These are phyloP conservation scores for Didymella exigua DNA, from an alignment of 2,329 filamentous ascomycete species.

Conservation along the genomic window DNA sequence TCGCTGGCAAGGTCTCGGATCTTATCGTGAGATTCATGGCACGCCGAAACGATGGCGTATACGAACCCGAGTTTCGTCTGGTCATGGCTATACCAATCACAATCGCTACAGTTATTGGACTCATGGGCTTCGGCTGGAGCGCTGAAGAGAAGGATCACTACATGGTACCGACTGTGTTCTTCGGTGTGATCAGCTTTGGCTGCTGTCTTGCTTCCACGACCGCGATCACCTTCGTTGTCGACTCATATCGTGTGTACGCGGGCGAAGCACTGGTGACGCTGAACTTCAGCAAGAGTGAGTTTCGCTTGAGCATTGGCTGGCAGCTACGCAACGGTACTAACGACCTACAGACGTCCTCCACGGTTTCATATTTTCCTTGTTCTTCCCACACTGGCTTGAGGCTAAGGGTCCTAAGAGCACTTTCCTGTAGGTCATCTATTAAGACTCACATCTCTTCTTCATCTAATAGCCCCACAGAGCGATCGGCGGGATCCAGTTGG, in stretches of 20 bases:
- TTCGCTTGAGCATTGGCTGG: neutral
- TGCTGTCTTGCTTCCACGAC: conserved; percentile 90
- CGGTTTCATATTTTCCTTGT: conserved; percentile 84
- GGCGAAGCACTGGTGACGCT: conserved; percentile 92
- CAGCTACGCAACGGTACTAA: neutral
- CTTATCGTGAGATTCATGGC: conserved; percentile 82
- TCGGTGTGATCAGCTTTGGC: conserved; percentile 89
- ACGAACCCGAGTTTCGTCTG: conserved; percentile 81
- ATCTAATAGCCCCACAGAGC: neutral
- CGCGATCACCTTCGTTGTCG: conserved; percentile 90
- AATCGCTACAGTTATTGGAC: conserved; percentile 77
- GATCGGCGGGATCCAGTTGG: conserved; percentile 78
- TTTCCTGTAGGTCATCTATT: conserved; percentile 69
- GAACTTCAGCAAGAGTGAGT: conserved; percentile 85
- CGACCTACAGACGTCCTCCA: conserved; percentile 71
- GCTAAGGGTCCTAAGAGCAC: conserved; percentile 75
- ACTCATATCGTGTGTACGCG: conserved; percentile 91
- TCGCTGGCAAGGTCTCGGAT: conserved; percentile 87
- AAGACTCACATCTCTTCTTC: neutral
- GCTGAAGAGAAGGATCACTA: conserved; percentile 74
- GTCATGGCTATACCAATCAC: conserved; percentile 76
- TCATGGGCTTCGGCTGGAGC: conserved; percentile 98
- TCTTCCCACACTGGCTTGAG: conserved; percentile 72
- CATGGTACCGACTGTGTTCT: conserved; percentile 94
- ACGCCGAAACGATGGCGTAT: conserved; percentile 85